A percentile compares a stretch with the other conserved stretches of the same genome.
Conservation (phyloP, 2,329 filamentous ascomycete genomes). For the Plectosphaerella plurivora region DNA sequence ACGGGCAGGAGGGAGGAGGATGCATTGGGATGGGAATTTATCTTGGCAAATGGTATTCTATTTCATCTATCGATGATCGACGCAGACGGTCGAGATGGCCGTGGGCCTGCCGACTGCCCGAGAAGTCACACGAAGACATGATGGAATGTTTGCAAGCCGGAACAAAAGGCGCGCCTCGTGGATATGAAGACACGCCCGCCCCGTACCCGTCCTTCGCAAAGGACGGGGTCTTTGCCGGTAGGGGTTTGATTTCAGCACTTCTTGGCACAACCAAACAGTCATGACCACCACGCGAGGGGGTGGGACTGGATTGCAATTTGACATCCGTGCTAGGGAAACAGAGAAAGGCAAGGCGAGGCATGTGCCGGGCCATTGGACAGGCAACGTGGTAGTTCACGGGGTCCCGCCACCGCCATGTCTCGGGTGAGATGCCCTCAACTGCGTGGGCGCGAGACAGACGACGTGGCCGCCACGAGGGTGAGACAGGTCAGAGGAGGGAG, state of each 20-base stretch:
- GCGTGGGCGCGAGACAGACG: not conserved
- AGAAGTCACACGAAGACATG: not conserved
- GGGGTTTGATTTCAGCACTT: constrained; percentile 80
- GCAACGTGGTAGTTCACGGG: not conserved
- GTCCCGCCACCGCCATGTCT: too few relatives aligned
- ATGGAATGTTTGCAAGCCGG: constrained; percentile 14
- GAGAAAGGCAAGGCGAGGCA: not conserved
- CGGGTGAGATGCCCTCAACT: too few relatives aligned
- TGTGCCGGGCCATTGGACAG: not conserved
- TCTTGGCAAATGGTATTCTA: too few relatives aligned
- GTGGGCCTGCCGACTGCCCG: too few relatives aligned
- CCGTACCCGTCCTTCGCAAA: constrained; percentile 13
- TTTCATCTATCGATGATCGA: too few relatives aligned
- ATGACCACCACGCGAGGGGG: constrained; percentile 43
- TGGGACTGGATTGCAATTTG: constrained; percentile 93
- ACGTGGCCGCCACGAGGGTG: not conserved
- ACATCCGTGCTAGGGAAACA: constrained; percentile 79
- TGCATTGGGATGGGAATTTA: too few relatives aligned
- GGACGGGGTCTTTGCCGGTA: constrained; percentile 20
- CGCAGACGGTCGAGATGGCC: too few relatives aligned
- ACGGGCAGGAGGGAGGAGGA: too few relatives aligned
- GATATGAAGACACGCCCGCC: constrained; percentile 10
- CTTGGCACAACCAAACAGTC: constrained; percentile 93
- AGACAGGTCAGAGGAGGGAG: not conserved
- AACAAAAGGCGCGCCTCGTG: constrained; percentile 8